phyloP scores from a whole-genome alignment of 768 basidiomycete species.

The Leccinellum albellum region DNA sequence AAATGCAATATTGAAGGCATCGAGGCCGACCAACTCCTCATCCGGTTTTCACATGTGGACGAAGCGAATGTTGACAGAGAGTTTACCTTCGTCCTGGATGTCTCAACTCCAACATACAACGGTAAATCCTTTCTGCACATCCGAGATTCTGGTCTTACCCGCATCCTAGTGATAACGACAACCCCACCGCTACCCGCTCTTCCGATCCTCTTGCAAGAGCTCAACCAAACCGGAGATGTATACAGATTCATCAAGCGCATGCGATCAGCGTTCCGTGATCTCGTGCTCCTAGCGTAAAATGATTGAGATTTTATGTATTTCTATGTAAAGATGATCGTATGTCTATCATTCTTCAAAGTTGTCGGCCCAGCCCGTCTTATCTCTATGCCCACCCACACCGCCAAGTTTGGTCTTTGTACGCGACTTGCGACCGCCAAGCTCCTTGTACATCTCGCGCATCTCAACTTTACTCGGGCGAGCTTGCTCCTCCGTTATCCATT shows the following conservation, averaged over 20 bases:
- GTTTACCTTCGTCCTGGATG: conserved; percentile 74
- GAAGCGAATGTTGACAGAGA: conserved; percentile 54
- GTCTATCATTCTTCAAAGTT: conserved; percentile 27
- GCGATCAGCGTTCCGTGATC: conserved; percentile 48
- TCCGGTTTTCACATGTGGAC: conserved; percentile 70
- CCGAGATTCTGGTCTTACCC: neutral
- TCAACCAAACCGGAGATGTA: conserved; percentile 69
- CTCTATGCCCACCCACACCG: conserved; percentile 55
- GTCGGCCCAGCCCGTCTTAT: conserved; percentile 74
- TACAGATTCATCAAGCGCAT: conserved; percentile 67
- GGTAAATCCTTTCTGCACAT: conserved; percentile 41
- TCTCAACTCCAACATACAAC: conserved; percentile 57
- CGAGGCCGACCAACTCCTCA: conserved; percentile 63
- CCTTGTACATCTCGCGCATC: conserved; percentile 91
- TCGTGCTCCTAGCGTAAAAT: conserved; percentile 10
- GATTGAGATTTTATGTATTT: neutral
- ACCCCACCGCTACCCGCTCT: conserved; percentile 67
- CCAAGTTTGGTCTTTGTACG: conserved; percentile 73
- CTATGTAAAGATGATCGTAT: neutral
- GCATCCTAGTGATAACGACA: conserved; percentile 65
- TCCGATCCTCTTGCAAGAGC: conserved; percentile 61
- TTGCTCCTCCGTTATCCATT: conserved; percentile 56
- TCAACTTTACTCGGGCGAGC: conserved; percentile 68
- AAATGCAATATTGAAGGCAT: conserved; percentile 77
- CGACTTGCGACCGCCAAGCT: conserved; percentile 80